These are phyloP conservation scores for Lactarius tabidus DNA, from an alignment of 768 basidiomycete genomes.

Conservation along the genomic window DNA sequence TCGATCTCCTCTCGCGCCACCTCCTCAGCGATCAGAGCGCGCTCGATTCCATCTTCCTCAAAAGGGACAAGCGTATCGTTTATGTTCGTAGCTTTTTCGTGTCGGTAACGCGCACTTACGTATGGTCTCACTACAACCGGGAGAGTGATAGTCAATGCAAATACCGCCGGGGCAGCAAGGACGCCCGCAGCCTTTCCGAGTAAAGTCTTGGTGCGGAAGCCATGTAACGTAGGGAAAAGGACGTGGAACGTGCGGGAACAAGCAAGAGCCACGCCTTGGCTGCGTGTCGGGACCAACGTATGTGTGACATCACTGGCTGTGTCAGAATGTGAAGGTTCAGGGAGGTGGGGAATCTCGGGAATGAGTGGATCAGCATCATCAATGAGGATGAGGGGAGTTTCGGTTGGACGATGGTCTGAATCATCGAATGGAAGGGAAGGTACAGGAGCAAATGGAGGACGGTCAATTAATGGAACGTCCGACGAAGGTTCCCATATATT, in stretches of 20 bases:
- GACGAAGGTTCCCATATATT: slow-evolving; percentile 52
- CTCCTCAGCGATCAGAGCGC: slow-evolving; percentile 68
- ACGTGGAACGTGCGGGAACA: slow-evolving; percentile 49
- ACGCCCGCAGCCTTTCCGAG: slow-evolving; percentile 69
- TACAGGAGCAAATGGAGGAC: slow-evolving; percentile 38
- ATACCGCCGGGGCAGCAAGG: slow-evolving; percentile 82
- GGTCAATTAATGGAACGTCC: slow-evolving; percentile 50
- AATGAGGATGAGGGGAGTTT: slow-evolving; percentile 17
- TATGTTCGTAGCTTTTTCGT: slow-evolving; percentile 40
- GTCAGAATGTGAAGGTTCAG: slow-evolving; percentile 44
- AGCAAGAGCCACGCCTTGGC: slow-evolving; percentile 36
- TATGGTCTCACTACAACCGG: slow-evolving; percentile 80
- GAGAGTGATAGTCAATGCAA: slow-evolving; percentile 81
- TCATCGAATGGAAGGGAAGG: slow-evolving; percentile 27
- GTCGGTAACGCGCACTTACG: slow-evolving; percentile 29
- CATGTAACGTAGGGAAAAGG: slow-evolving; percentile 82
- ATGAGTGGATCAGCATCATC: slow-evolving; percentile 23
- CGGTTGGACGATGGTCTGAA: slow-evolving; percentile 7
- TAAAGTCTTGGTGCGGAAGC: slow-evolving; percentile 65
- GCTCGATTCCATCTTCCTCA: slow-evolving; percentile 71
- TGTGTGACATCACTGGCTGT: slow-evolving; percentile 47
- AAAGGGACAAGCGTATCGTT: slow-evolving; percentile 58
- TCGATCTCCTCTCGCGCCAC: slow-evolving; percentile 67
- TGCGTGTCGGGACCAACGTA: slow-evolving; percentile 40
- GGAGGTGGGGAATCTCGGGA: slow-evolving; percentile 56